Base-by-base conservation (phyloP, 75 land plant species). In the Cunninghamia lanceolata region DNA sequence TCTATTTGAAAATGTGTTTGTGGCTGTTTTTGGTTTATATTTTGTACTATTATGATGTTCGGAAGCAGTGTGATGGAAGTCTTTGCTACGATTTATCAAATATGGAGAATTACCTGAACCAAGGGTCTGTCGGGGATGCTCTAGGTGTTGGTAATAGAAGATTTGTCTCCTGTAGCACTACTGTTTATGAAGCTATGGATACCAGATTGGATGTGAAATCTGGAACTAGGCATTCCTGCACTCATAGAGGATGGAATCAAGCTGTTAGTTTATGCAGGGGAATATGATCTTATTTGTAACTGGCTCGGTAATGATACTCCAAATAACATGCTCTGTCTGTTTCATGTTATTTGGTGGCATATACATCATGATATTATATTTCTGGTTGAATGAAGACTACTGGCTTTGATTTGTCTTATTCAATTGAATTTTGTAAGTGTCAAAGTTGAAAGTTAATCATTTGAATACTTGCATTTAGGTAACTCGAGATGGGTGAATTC, bases 221-320 rank as follows among this genome's bases (percentile, higher is more conserved):
- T 96, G 88, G 99, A 98, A 89, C 94, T 92, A 28, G 99, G 99
- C 28, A 98, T 98, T 80, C 99, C 99, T 40, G 83, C n/a, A n/a
- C n/a, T n/a, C n/a, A n/a, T n/a, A n/a, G n/a, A n/a, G n/a, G n/a
- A n/a, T n/a, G n/a, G n/a, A n/a, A n/a, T n/a, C n/a, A n/a, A n/a
- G n/a, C n/a, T n/a, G n/a, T n/a, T n/a, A n/a, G n/a, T n/a, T n/a
- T 98, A 98, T 91, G 99, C 99, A 85, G 99, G 99, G 70, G 99
- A 98, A 89, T 98, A 94, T 73, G 99, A 98, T 90, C 95, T 98
- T 68, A 98, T 96, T 82, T 98, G 99, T 94, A 98, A 98, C 87
- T 98, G 99, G 99, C 94, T 98, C 45, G 99, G 99, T 98, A 90
- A 90, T 92, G 38, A 15, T 38, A 53, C 0, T 32, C 42, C 34